Evolutionary conservation across 345 rosid genomes (phyloP), one percentile per base, ranked within the genome.

Genomic region (Noccaea bulbosa): DNA sequence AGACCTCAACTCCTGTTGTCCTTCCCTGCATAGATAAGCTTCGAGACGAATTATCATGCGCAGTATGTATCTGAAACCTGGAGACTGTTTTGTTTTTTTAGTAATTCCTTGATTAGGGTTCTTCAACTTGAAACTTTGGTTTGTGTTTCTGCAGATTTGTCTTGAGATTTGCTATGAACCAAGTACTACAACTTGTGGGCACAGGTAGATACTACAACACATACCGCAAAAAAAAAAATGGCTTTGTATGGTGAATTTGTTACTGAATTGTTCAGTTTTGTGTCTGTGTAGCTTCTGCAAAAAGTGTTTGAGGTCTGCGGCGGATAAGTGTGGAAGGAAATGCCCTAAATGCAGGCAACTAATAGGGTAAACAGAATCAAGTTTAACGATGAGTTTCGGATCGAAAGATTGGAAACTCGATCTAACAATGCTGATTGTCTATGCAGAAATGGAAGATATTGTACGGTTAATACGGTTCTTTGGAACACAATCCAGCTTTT

Each of bases 401-500:
- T 32, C 0, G 0, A 52, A 52, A 60, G 27, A 1, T 45, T 53
- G 0, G 8, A 37, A 6, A 1, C 45, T 37, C 3, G 30, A 44
- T 61, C 58, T 37, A 34, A 53, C 11, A 11, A n/a, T n/a, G 44
- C 11, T 3, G 5, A 56, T 8, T 53, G 27, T 7, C 10, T 62
- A 39, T 83, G 71, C 81, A 89, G 97, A 73, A 88, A 86, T 81
- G 97, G 89, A 58, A 88, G 95, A 69, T 85, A 90, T 70, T 91
- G 93, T 79, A 88, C 92, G 0, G 84, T 94, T 24, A 89, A 91
- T 81, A 89, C 99, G 0, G 96, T 94, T 77, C 90, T 91, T 65
- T 94, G 95, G 99, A 94, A 94, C 83, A 94, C 98, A 33, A 91
- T 94, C 49, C 98, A 91, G 80, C 98, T 94, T 71, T 76, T 91